These are phyloP conservation scores for Rhododendron vialii DNA, from an alignment of 148 eudicot species.

Conservation along the genomic window DNA sequence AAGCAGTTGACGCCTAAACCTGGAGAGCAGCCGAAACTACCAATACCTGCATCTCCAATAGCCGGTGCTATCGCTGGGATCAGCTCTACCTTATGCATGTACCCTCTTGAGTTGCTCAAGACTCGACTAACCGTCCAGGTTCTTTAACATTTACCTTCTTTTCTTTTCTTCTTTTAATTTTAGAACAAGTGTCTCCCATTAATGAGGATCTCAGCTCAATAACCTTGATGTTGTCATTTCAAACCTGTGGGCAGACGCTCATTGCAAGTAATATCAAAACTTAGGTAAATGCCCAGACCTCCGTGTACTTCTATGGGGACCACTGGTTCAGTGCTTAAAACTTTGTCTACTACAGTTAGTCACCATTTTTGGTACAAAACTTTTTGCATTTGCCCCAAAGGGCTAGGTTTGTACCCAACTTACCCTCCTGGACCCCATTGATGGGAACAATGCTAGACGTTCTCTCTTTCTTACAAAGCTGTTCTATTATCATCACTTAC, in stretches of 20 bases:
- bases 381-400: neutral
- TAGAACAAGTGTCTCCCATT: neutral
- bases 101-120: slow-evolving; percentile 96
- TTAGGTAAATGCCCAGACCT: neutral
- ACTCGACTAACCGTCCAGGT: slow-evolving; percentile 97
- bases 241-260: neutral
- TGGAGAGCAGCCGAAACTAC: slow-evolving; percentile 67
- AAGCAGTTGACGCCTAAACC: slow-evolving; percentile 66
- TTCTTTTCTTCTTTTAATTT: neutral
- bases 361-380: neutral
- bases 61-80: slow-evolving; percentile 98
- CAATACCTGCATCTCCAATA: slow-evolving; percentile 73
- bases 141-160: neutral
- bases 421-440: neutral
- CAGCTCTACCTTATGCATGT: slow-evolving; percentile 74
- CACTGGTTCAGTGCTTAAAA: neutral
- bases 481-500: neutral
- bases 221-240: neutral
- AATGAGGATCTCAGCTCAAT: neutral
- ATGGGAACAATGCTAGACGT: neutral
- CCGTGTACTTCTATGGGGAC: neutral
- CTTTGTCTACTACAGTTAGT: neutral
- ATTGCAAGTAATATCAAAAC: neutral
- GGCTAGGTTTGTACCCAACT: neutral
- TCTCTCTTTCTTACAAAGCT: neutral